These are phyloP conservation scores for Aspergillus sp. DNA, from an alignment of 2,329 filamentous ascomycete species.

Conservation along the genomic window DNA sequence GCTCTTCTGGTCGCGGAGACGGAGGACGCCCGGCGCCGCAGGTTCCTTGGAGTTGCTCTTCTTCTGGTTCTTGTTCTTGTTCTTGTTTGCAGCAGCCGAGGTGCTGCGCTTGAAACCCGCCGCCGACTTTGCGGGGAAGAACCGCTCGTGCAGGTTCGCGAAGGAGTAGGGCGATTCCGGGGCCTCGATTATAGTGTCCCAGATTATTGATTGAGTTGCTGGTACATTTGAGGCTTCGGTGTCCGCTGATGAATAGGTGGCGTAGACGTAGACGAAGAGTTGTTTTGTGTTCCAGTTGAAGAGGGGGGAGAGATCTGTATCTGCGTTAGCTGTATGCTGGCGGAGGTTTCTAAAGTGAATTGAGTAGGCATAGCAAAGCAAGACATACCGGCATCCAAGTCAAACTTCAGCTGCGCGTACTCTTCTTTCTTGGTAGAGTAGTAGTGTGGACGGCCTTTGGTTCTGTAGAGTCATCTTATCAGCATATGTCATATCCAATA, in stretches of 20 bases:
- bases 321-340: not conserved
- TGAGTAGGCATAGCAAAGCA: not conserved
- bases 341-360: not conserved
- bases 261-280: slow-evolving; percentile 90
- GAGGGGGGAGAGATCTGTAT: slow-evolving; percentile 77
- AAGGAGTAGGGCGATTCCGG: slow-evolving; percentile 50
- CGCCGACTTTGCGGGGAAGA: slow-evolving; percentile 33
- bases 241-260: slow-evolving; percentile 62
- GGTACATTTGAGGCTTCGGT: slow-evolving; percentile 28
- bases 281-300: slow-evolving; percentile 99
- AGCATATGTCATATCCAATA: slow-evolving; percentile 3
- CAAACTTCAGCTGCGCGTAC: slow-evolving; percentile 93
- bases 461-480: slow-evolving; percentile 54
- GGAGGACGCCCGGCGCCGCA: slow-evolving; percentile 64
- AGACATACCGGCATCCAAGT: slow-evolving; percentile 72
- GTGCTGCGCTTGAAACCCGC: slow-evolving; percentile 29
- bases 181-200: slow-evolving; percentile 90
- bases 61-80: not conserved
- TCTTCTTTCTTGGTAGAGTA: slow-evolving; percentile 92
- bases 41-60: slow-evolving; percentile 14
- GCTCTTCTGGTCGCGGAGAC: slow-evolving; percentile 80
- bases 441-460: slow-evolving; percentile 93
- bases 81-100: slow-evolving; percentile 20
- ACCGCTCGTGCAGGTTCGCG: slow-evolving; percentile 41
- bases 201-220: slow-evolving; percentile 75